Percentiles rank a stretch among this genome's conserved stretches.
phyloP scores from a whole-genome alignment of 495 filamentous ascomycete genomes.

The Cladorrhinum samala region DNA sequence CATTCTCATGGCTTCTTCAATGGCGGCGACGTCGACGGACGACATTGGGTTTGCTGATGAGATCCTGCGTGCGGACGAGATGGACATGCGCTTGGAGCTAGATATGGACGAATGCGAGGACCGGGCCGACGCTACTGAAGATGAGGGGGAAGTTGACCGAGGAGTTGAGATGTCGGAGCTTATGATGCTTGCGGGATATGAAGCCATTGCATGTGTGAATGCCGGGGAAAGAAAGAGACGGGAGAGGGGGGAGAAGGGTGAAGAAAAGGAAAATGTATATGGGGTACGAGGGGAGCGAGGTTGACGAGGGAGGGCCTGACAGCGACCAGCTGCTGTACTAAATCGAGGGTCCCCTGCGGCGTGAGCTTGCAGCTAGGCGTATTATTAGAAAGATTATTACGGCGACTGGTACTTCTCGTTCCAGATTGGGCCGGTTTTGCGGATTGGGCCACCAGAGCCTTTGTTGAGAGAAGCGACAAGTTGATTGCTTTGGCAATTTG shows the following conservation, averaged over 20 bases:
- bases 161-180: slow-evolving; percentile 49
- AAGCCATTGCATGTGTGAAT: slow-evolving; percentile 42
- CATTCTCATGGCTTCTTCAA: slow-evolving; percentile 49
- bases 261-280: slow-evolving; percentile 19
- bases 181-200: slow-evolving; percentile 37
- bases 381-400: slow-evolving; percentile 11
- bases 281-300: background rate
- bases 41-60: slow-evolving; percentile 50
- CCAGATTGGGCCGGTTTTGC: background rate
- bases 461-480: slow-evolving; percentile 12
- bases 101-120: slow-evolving; percentile 47
- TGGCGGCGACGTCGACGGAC: slow-evolving; percentile 44
- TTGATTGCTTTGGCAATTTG: slow-evolving; percentile 8
- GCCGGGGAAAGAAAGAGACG: slow-evolving; percentile 14
- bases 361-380: slow-evolving; percentile 12
- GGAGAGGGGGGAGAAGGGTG: slow-evolving; percentile 14
- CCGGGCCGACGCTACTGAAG: slow-evolving; percentile 38
- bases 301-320: slow-evolving; percentile 12
- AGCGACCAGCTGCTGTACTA: slow-evolving; percentile 15
- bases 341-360: slow-evolving; percentile 15
- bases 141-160: slow-evolving; percentile 47
- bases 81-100: slow-evolving; percentile 46
- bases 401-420: slow-evolving; percentile 4
- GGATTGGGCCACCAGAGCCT: slow-evolving; percentile 14
- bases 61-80: slow-evolving; percentile 43